Conservation (phyloP, 2,329 filamentous ascomycete genomes). For the Fusarium nisikadoi region DNA sequence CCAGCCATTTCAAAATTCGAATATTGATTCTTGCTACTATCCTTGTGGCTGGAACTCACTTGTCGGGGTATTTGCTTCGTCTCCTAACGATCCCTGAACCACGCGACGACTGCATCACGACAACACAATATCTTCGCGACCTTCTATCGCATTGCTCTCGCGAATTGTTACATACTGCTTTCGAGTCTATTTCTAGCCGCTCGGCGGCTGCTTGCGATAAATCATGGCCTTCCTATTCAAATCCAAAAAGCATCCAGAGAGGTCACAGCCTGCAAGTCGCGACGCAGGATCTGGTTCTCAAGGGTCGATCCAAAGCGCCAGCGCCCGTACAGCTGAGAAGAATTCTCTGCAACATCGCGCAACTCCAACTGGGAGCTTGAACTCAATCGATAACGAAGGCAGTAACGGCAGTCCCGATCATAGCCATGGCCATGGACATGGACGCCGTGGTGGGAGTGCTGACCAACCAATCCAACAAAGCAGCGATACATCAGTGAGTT, state of each 20-base stretch:
- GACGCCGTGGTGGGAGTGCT: constrained; percentile 63
- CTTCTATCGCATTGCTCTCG: constrained; percentile 9
- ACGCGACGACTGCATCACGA: constrained; percentile 34
- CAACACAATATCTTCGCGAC: constrained; percentile 8
- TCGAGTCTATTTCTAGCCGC: constrained; percentile 44
- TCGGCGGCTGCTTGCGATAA: constrained; percentile 53
- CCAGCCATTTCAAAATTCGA: constrained; percentile 59
- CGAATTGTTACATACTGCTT: constrained; percentile 31
- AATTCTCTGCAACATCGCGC: constrained; percentile 63
- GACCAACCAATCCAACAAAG: constrained; percentile 58
- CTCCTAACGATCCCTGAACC: constrained; percentile 29
- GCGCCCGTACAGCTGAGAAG: constrained; percentile 64
- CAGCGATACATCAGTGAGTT: constrained; percentile 56
- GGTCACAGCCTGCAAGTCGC: constrained; percentile 62
- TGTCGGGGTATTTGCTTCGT: constrained; percentile 22
- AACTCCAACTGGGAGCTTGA: constrained; percentile 81
- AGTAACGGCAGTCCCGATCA: constrained; percentile 73
- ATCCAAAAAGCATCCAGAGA: constrained; percentile 80
- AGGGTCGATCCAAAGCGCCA: constrained; percentile 61
- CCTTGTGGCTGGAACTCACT: constrained; percentile 42
- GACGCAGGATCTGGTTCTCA: constrained; percentile 61
- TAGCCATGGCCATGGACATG: constrained; percentile 51
- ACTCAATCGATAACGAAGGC: constrained; percentile 72
- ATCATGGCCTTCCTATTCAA: constrained; percentile 86
- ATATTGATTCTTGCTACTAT: constrained; percentile 48